Base-by-base conservation (phyloP, 2,329 filamentous ascomycete species). In the Ceratocystis variospora region DNA sequence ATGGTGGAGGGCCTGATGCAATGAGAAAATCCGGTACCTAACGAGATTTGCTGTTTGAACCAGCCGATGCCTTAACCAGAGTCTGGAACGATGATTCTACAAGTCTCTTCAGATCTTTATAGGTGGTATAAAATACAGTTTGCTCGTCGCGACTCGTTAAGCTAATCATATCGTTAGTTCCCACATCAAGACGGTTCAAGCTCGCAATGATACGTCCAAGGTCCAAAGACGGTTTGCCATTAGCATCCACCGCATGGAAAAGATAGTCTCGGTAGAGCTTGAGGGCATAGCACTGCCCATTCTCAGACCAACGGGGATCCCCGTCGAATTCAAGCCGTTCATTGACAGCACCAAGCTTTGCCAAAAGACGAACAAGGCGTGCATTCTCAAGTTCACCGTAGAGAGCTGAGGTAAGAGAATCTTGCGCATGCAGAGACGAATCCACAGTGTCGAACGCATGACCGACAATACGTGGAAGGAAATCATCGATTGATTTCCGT, bases 241-340 rank as follows among this genome's bases (percentile, higher is more conserved):
- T 85, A 37, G 84, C 82, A 73, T 97, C 91, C 12, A 96, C 91
- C 72, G 96, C 92, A 75, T 99, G 94, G 77, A 97, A 99, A 50
- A 96, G 90, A 72, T 95, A 97, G 76, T 99, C 94, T 62, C 94
- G 85, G 79, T 97, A 97, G 7, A 99, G 82, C 76, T 96, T 96
- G 70, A 99, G 80, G 73, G 90, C 88, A 74, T 96, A 97, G 33
- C 92, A 85, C 72, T 96, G 90, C 31, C 93, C 93, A 61, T 89
- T 94, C 75, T 97, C 93, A 3, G 90, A 89, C 93, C 94, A 99
- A 62, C 83, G 80, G 0, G 81, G 78, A 68, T 92, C 88, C 50
- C 86, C 85, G 64, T 90, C 88, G 69, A 88, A 87, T 72, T 97
- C 93, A 0, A 88, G 89, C 10, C 94, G 85, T 75, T 99, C 94